Evolutionary conservation across 1,139 yeast genomes (phyloP).

Genomic region (Hansenula sp.): DNA sequence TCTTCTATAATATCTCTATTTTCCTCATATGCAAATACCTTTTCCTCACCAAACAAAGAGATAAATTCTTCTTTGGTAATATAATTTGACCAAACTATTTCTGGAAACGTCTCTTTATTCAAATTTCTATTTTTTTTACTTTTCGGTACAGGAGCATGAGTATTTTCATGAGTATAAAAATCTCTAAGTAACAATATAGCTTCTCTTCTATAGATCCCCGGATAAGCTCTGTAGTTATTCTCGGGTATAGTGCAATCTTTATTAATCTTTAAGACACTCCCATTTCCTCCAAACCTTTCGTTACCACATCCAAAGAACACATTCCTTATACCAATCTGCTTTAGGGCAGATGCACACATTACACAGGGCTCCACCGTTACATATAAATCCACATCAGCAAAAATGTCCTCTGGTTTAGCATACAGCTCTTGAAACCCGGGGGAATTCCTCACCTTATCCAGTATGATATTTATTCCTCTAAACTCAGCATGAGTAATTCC

Average conservation of each 20-base stretch:
- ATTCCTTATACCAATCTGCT: conserved; percentile 68
- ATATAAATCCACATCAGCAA: conserved; percentile 58
- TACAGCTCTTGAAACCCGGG: conserved; percentile 11
- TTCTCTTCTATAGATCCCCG: conserved; percentile 78
- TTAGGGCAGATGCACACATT: conserved; percentile 93
- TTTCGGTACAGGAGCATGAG: conserved; percentile 78
- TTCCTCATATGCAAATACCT: conserved; percentile 15
- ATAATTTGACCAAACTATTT: conserved; percentile 44
- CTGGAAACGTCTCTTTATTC: conserved; percentile 62
- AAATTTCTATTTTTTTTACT: conserved; percentile 71
- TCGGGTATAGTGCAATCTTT: conserved; percentile 33
- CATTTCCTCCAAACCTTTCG: conserved; percentile 96
- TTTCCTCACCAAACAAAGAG: conserved; percentile 39
- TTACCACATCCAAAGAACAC: conserved; percentile 92
- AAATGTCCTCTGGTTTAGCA: conserved; percentile 24
- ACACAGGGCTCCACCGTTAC: conserved; percentile 98
- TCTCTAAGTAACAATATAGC: conserved; percentile 76
- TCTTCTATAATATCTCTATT: conserved; percentile 28
- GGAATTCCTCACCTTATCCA: conserved; percentile 22
- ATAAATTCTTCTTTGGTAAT: conserved; percentile 42
- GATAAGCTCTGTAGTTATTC: conserved; percentile 52
- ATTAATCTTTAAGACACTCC: conserved; percentile 71
- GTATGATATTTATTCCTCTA: conserved; percentile 61
- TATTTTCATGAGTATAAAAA: conserved; percentile 83
- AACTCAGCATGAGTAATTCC: conserved; percentile 95